Conservation (phyloP, 1,284 basidiomycete genomes). For the Rhodofomes roseus region DNA sequence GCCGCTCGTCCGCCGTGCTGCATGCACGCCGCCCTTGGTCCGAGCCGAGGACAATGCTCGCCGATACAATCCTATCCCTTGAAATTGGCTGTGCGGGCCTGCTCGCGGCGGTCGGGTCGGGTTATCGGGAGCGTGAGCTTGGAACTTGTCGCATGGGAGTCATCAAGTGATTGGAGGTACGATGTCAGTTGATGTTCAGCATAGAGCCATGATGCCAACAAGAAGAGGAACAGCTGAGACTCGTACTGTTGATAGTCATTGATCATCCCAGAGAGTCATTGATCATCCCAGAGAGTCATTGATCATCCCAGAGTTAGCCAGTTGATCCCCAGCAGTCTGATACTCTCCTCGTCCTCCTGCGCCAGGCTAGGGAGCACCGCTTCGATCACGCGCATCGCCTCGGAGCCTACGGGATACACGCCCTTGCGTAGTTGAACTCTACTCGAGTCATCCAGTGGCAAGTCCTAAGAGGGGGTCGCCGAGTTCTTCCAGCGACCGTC, state of each 20-base stretch:
- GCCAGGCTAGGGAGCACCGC: not conserved
- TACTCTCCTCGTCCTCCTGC: not conserved
- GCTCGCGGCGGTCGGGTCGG: not conserved
- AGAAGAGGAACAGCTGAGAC: not conserved
- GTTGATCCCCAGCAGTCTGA: not conserved
- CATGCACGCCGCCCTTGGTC: slow-evolving; percentile 20
- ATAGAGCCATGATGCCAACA: not conserved
- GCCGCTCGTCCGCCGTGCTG: slow-evolving; percentile 14
- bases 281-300: not conserved
- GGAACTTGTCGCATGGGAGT: not conserved
- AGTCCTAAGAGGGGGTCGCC: not conserved
- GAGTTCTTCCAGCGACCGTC: not conserved
- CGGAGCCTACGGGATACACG: not conserved
- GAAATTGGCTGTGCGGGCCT: not conserved
- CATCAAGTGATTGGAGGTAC: slow-evolving; percentile 9
- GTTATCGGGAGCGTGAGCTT: not conserved
- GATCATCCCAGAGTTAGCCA: not conserved
- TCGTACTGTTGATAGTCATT: not conserved
- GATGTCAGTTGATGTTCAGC: slow-evolving; percentile 9
- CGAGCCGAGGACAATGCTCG: slow-evolving; percentile 11
- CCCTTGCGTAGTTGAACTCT: not conserved
- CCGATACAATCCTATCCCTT: not conserved
- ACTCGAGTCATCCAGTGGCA: not conserved
- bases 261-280: not conserved
- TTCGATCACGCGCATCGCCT: not conserved